Percentiles rank a stretch among this genome's conserved stretches.
phyloP scores from a whole-genome alignment of 805 yeast genomes.

The Pichia paraexigua region DNA sequence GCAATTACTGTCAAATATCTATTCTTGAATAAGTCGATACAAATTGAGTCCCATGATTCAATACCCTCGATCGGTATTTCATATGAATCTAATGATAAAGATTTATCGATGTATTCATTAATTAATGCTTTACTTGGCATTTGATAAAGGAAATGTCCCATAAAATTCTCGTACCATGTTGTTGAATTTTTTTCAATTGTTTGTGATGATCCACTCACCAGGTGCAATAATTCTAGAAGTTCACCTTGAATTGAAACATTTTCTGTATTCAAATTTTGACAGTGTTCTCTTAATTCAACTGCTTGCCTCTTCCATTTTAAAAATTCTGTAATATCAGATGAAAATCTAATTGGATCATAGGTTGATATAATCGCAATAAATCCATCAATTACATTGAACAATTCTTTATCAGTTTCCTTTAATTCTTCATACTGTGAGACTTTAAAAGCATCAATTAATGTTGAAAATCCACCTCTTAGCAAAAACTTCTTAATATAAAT shows the following conservation, averaged over 20 bases:
- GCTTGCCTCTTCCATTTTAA: conserved; percentile 42
- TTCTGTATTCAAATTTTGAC: conserved; percentile 17
- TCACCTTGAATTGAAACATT: conserved; percentile 28
- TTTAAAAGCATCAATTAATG: conserved; percentile 42
- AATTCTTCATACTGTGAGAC: conserved; percentile 37
- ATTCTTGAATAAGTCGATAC: conserved; percentile 47
- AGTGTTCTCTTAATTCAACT: conserved; percentile 42
- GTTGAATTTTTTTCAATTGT: conserved; percentile 44
- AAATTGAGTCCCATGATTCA: conserved; percentile 46
- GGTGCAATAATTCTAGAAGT: conserved; percentile 34
- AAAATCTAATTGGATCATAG: conserved; percentile 29
- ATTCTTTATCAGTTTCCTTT: conserved; percentile 20
- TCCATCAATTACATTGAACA: conserved; percentile 34
- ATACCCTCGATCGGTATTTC: conserved; percentile 30
- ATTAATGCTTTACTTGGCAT: conserved; percentile 43
- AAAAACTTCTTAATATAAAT: conserved; percentile 46
- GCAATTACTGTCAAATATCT: conserved; percentile 51
- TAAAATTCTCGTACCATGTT: conserved; percentile 62
- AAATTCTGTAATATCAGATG: conserved; percentile 35
- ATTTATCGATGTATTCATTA: conserved; percentile 32
- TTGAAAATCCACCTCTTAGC: conserved; percentile 52
- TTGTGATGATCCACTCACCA: conserved; percentile 39
- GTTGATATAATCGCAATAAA: conserved; percentile 32
- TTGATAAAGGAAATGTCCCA: conserved; percentile 38
- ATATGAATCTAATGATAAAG: conserved; percentile 18